Conservation (phyloP, 768 basidiomycete genomes). For the Daedaleopsis nitida region DNA sequence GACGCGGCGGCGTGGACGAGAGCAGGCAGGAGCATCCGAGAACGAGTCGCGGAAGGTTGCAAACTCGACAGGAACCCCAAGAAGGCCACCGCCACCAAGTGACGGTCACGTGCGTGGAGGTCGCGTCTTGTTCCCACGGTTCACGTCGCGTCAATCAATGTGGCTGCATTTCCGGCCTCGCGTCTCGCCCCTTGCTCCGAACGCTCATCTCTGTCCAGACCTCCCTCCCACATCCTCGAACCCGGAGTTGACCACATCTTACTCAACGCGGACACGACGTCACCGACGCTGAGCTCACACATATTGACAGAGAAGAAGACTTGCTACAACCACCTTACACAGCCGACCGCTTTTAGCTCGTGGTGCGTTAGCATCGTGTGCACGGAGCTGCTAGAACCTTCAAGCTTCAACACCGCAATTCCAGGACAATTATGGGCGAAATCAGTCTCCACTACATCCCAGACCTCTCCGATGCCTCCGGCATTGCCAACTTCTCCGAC, state of each 20-base stretch:
- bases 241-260: not conserved
- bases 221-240: not conserved
- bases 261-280: not conserved
- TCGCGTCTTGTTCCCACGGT: conserved; percentile 21
- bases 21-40: conserved; percentile 1
- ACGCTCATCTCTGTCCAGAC: not conserved
- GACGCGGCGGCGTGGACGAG: not conserved
- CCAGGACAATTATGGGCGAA: conserved; percentile 24
- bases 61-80: not conserved
- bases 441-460: conserved; percentile 57
- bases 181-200: not conserved
- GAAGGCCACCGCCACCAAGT: not conserved
- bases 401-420: not conserved
- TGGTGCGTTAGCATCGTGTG: not conserved
- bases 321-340: too few relatives aligned
- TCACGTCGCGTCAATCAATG: conserved; percentile 8
- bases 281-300: not conserved
- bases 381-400: not conserved
- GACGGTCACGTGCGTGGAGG: conserved; percentile 10
- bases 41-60: not conserved
- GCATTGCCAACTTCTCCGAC: conserved; percentile 47
- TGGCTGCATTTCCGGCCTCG: not conserved
- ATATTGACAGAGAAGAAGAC: not conserved
- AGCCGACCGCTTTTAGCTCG: not conserved
- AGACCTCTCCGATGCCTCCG: conserved; percentile 51